phyloP scores from a whole-genome alignment of 1,284 basidiomycete species.

The Rhodotorula sp. region DNA sequence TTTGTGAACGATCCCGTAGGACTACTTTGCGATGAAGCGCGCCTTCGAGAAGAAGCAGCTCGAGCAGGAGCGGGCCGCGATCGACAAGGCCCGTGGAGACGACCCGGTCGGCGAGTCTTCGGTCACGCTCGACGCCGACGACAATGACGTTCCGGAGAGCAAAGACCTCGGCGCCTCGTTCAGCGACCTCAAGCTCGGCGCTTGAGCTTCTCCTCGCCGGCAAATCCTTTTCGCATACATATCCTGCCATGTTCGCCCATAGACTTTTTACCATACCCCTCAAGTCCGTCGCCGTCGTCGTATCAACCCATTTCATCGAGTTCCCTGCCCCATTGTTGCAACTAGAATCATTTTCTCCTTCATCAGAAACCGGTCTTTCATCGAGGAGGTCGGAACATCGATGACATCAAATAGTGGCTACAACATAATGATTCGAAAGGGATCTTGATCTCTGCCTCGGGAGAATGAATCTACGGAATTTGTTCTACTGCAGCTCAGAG shows the following conservation, averaged over 20 bases:
- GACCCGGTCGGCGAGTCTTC: conserved; percentile 38
- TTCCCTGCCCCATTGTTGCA: not conserved
- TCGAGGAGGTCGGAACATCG: too few species aligned
- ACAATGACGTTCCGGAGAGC: conserved; percentile 2
- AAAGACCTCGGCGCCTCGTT: conserved; percentile 28
- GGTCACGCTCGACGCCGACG: conserved; percentile 15
- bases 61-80: conserved; percentile 40
- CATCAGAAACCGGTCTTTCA: too few species aligned
- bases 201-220: not conserved
- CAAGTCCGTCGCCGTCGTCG: not conserved
- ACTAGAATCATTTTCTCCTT: too few species aligned
- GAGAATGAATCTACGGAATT: not conserved
- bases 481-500: conserved; percentile 10
- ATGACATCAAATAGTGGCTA: too few species aligned
- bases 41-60: conserved; percentile 47
- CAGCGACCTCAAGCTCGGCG: conserved; percentile 27
- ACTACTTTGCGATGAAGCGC: conserved; percentile 56
- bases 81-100: conserved; percentile 44
- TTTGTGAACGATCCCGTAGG: conserved; percentile 46
- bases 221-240: not conserved
- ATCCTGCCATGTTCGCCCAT: not conserved
- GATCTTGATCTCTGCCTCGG: not conserved
- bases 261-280: not conserved
- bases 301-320: not conserved
- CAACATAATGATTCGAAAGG: too few species aligned